Evolutionary conservation across 352 stramenopile species (phyloP), one percentile per base, ranked within the genome.

Genomic region (Phytopythium boreale): DNA sequence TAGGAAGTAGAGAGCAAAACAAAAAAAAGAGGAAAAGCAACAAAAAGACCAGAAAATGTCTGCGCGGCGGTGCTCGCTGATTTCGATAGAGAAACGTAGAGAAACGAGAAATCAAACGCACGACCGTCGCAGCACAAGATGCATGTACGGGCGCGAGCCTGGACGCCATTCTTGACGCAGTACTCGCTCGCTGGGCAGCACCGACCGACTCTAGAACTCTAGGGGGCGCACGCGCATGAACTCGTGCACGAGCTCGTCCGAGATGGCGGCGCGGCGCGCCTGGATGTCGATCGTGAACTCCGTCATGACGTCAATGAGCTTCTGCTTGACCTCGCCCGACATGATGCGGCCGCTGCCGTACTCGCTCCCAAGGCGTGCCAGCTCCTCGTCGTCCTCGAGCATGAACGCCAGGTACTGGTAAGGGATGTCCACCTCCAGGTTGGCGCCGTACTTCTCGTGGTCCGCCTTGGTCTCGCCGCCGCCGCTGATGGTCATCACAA

Each of bases 371-470:
- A 98, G 97, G 58, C 88, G 76, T 26, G 75, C 87, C 56, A 99
- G 84, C 76, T 99, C 88, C 12, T 98, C 96, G 68, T 99, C 98
- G 70, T 99, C 97, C 68, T 99, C 97, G 50, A 99, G 83, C 81
- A 99, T 99, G 79, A 99, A 99, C 46, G 85, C 92, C 52, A 99
- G 75, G 88, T 98, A 99, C 83, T 99, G 97, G 77, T 98, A 99
- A 44, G 95, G 87, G 44, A 99, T 98, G 76, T 99, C 98, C 8
- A 98, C 88, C 36, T 99, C 95, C 39, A 99, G 78, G 82, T 99
- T 98, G 36, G 98, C 98, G 49, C 98, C 98, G 53, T 98, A 92
- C 68, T 99, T 96, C 68, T 98, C 82, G 75, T 99, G 98, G 69
- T 99, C 84, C 62, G 98, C 97, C 74, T 98, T 97, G 19, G 97